Percentiles rank a stretch among this genome's conserved stretches.
These are phyloP conservation scores for Fusarium tuaranense DNA, from an alignment of 2,329 filamentous ascomycete genomes.

Conservation along the genomic window DNA sequence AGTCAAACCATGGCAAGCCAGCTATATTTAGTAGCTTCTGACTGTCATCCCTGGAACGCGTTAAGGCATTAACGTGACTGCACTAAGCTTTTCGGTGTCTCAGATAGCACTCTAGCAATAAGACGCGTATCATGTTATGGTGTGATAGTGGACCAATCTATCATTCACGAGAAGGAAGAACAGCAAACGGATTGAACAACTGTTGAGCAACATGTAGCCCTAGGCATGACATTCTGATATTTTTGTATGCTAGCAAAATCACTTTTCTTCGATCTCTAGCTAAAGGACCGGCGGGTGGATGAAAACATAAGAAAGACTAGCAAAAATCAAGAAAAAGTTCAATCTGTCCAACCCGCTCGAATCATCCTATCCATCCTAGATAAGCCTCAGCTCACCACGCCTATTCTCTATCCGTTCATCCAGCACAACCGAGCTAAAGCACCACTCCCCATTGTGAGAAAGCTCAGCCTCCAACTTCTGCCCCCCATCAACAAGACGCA, in stretches of 20 bases:
- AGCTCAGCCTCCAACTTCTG: slow-evolving; percentile 50
- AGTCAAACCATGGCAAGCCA: background rate
- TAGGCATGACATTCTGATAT: background rate
- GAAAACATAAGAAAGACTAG: background rate
- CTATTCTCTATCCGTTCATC: slow-evolving; percentile 51
- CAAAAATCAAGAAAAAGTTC: background rate
- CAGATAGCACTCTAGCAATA: background rate
- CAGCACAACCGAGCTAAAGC: slow-evolving; percentile 46
- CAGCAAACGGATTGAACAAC: background rate
- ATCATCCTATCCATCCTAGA: slow-evolving; percentile 3
- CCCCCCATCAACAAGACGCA: slow-evolving; percentile 52
- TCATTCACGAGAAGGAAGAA: background rate
- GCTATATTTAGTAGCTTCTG: background rate
- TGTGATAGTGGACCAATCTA: background rate
- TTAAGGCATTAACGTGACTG: background rate
- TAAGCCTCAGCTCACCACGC: slow-evolving; percentile 43
- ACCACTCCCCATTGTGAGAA: slow-evolving; percentile 47
- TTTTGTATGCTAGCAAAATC: background rate
- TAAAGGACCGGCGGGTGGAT: background rate
- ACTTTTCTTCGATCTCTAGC: background rate
- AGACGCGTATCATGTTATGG: background rate
- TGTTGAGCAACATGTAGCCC: background rate
- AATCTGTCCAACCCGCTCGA: background rate
- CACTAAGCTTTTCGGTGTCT: background rate
- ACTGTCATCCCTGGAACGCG: background rate